Conservation (phyloP, 2,329 filamentous ascomycete genomes). For the Pseudocercospora musae region DNA sequence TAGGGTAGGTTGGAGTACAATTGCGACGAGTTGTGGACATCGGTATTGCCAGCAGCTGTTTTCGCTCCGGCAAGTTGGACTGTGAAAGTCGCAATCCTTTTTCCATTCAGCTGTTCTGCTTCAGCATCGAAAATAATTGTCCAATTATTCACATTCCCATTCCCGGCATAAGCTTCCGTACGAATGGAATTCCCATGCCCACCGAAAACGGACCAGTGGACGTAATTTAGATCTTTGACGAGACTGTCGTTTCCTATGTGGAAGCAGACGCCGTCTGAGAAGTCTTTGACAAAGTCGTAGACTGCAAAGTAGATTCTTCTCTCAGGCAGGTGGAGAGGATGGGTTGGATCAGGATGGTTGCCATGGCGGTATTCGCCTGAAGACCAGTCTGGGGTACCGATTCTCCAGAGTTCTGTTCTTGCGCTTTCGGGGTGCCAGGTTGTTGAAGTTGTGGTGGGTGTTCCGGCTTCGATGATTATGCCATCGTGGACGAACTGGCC, state of each 20-base stretch:
- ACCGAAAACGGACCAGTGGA: constrained; percentile 64
- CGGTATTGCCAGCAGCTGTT: constrained; percentile 60
- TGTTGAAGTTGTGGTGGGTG: constrained; percentile 40
- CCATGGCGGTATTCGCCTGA: constrained; percentile 61
- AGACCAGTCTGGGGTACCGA: constrained; percentile 61
- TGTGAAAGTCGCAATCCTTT: constrained; percentile 55
- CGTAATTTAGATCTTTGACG: constrained; percentile 57
- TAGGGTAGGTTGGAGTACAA: constrained; percentile 54
- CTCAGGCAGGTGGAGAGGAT: constrained; percentile 54
- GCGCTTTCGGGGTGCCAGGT: constrained; percentile 55
- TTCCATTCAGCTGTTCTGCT: constrained; percentile 39
- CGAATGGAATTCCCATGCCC: constrained; percentile 51
- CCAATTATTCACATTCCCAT: constrained; percentile 57
- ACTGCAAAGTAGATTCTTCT: constrained; percentile 61
- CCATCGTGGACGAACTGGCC: constrained; percentile 57
- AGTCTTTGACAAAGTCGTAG: constrained; percentile 59
- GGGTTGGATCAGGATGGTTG: constrained; percentile 46
- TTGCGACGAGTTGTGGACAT: constrained; percentile 55
- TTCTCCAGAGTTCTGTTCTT: constrained; percentile 59
- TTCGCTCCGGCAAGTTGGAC: constrained; percentile 63
- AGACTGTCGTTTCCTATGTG: constrained; percentile 53
- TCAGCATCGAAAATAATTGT: constrained; percentile 54
- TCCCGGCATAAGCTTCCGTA: constrained; percentile 42
- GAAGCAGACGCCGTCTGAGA: constrained; percentile 57
- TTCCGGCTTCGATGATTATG: constrained; percentile 44